Evolutionary conservation across 2,329 filamentous ascomycete genomes (phyloP), one percentile per base, ranked within the genome.

Genomic region (Aspergillus sp.): DNA sequence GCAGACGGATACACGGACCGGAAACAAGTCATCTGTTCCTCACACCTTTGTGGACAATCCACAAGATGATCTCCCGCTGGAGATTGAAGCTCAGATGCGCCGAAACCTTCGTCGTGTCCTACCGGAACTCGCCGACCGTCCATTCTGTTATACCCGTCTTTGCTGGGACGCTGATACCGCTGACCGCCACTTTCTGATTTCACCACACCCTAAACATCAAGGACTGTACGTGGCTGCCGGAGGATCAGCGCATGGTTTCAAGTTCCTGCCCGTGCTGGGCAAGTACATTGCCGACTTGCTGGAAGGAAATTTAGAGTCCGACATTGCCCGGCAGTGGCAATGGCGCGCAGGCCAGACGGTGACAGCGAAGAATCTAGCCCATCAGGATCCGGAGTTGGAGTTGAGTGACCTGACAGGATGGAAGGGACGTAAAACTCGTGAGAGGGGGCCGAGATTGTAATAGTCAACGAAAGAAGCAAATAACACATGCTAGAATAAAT

Each of bases 201-300:
- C 77, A 4, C 78, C 78, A 10, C 79, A 81, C 64, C 66, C 78
- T 2, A 75, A 73, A 17, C 70, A 75, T 5, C 70, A 73, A 53
- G 76, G 77, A 5, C 69, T 81, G 0, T 80, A 77, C 62, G 62
- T 81, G n/a, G 78, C 78, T 0, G 78, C 68, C 0, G 70, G 70
- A 13, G 70, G 70, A 25, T 71, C 69, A 7, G 70, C 70, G 60
- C 70, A 71, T 36, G 70, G 70, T 10, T 71, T 61, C 56, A 71
- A 71, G 54, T 71, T 71, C 61, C 70, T 71, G 61, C 70, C 70
- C 1, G 69, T 71, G 2, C 66, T 71, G n/a, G 70, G 70, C 11
- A 71, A 71, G 42, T 71, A 71, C 19, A 63, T 71, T 51, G 65
- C 62, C 1, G 65, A 71, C 23, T 70, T 71, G 70, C 50, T 71